A percentile compares a stretch with the other conserved stretches of the same genome.
phyloP scores from a whole-genome alignment of 2,329 filamentous ascomycete genomes.

The Colletotrichum gloeosporioides region DNA sequence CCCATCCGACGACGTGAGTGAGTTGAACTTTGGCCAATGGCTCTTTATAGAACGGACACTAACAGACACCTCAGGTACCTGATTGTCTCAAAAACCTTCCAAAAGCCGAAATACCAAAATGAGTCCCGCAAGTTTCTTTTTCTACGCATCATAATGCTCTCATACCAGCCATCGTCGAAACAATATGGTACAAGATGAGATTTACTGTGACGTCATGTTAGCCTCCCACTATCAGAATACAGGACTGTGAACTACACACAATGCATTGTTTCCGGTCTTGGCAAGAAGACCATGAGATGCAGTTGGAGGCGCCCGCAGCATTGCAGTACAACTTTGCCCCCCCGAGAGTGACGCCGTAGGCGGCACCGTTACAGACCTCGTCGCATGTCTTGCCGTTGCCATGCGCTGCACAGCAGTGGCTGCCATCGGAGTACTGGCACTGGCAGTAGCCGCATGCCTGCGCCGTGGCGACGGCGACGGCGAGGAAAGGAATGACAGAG shows the following conservation, averaged over 20 bases:
- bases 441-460: background rate
- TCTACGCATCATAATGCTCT: background rate
- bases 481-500: background rate
- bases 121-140: background rate
- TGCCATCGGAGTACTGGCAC: background rate
- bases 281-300: background rate
- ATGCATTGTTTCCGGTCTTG: background rate
- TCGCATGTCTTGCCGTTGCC: background rate
- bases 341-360: background rate
- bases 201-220: background rate
- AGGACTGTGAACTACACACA: background rate
- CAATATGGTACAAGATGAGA: background rate
- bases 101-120: background rate
- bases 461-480: background rate
- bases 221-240: background rate
- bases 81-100: background rate
- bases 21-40: background rate
- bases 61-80: background rate
- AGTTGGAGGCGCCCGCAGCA: background rate
- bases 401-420: background rate
- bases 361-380: background rate
- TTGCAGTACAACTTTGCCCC: background rate
- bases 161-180: background rate
- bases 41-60: background rate
- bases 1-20: background rate